phyloP scores from a whole-genome alignment of 495 filamentous ascomycete species.

The Penicillium goetzii region DNA sequence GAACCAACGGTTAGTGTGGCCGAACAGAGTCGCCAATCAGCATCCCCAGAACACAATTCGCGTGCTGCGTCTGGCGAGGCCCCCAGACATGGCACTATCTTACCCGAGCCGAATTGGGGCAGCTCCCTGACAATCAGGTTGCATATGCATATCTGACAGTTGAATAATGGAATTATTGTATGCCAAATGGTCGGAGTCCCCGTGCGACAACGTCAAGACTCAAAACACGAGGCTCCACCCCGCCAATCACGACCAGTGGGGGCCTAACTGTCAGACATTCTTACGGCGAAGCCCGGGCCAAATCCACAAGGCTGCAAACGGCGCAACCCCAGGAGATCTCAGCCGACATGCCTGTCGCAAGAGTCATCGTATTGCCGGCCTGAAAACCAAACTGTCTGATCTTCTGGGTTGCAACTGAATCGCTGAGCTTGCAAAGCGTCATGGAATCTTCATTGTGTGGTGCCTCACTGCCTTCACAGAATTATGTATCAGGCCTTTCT shows the following conservation, averaged over 20 bases:
- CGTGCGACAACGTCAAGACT: neutral
- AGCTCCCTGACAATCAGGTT: conserved; percentile 4
- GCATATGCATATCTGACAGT: neutral
- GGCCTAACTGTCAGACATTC: conserved; percentile 9
- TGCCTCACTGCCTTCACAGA: too few species aligned
- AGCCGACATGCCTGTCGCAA: neutral
- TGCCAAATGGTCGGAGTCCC: neutral
- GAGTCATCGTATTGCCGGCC: neutral
- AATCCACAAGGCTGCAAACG: conserved; percentile 5
- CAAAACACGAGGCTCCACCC: conserved; percentile 6
- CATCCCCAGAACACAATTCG: conserved; percentile 4
- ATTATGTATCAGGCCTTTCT: neutral
- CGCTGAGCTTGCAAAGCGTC: neutral
- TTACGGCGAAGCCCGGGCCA: conserved; percentile 11
- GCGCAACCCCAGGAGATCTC: conserved; percentile 7
- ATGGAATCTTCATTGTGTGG: neutral
- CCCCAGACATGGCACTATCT: neutral
- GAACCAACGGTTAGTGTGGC: conserved; percentile 15
- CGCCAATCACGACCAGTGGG: conserved; percentile 3
- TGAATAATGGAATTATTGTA: neutral
- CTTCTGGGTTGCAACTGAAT: neutral
- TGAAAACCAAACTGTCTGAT: neutral
- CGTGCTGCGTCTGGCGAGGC: neutral
- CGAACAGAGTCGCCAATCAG: conserved; percentile 23
- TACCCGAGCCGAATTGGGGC: neutral